Evolutionary conservation across 345 rosid genomes (phyloP).

Genomic region (Arabis hirsuta): DNA sequence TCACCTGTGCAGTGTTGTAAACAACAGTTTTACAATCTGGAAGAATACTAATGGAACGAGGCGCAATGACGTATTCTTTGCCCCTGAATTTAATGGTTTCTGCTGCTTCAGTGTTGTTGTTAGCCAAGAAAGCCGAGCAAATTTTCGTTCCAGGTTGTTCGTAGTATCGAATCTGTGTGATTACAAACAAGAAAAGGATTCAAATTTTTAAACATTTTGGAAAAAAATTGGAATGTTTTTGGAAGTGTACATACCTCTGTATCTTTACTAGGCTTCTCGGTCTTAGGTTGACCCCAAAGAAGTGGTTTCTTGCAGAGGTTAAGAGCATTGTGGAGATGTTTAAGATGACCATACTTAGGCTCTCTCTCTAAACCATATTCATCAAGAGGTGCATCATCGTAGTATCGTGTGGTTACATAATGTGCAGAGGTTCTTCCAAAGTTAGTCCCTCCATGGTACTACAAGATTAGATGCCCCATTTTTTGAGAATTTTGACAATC

Average conservation of each 20-base stretch:
- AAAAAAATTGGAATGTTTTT: background rate
- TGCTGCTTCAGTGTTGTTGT: slow-evolving; percentile 51
- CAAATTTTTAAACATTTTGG: background rate
- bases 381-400: slow-evolving; percentile 92
- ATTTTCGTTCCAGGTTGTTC: slow-evolving; percentile 52
- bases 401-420: slow-evolving; percentile 80
- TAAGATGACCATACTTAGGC: slow-evolving; percentile 84
- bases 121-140: slow-evolving; percentile 83
- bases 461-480: slow-evolving; percentile 22
- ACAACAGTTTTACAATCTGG: slow-evolving; percentile 84
- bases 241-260: slow-evolving; percentile 53
- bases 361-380: slow-evolving; percentile 74
- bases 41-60: slow-evolving; percentile 75
- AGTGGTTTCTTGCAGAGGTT: slow-evolving; percentile 65
- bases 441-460: slow-evolving; percentile 95
- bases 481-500: slow-evolving; percentile 2
- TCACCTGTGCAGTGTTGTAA: slow-evolving; percentile 53
- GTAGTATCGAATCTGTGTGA: slow-evolving; percentile 63
- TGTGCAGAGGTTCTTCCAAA: slow-evolving; percentile 72
- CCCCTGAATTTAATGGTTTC: slow-evolving; percentile 58
- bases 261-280: slow-evolving; percentile 40
- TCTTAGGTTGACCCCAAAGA: slow-evolving; percentile 56
- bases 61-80: slow-evolving; percentile 51
- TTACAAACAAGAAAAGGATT: background rate
- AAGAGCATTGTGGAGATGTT: slow-evolving; percentile 73